Base-by-base conservation (phyloP, 2,329 filamentous ascomycete genomes). In the Aspergillus amoenus region DNA sequence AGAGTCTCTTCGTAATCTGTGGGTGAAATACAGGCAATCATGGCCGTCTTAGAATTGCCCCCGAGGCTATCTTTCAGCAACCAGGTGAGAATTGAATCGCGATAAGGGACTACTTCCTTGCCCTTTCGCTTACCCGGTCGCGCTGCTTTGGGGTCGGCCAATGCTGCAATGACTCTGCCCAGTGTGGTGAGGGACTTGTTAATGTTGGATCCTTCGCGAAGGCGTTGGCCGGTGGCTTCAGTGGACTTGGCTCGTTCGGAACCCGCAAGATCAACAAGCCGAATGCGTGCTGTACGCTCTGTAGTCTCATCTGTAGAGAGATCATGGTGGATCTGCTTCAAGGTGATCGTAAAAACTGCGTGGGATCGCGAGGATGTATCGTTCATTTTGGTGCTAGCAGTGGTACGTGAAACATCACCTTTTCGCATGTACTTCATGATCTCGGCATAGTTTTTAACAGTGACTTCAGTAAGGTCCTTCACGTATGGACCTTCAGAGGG, bases 241-340 rank as follows among this genome's bases (percentile, higher is more conserved):
- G 94, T 99, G 1, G 92, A 88, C 73, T 96, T 97, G 60, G 94
- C 94, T 54, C 94, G 86, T 77, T 99, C 94, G 47, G 91, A 96
- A 43, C 94, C 94, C 13, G 94, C 94, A 50, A 99, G 82, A 76
- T 99, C 94, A 34, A 99, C 94, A 3, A 99, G 83, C 15, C 94
- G 88, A 76, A 99, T 99, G 53, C 94, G 88, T 40, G 93, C 94
- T 66, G 90, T 90, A 62, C 94, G 87, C 75, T 99, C 94, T 13
- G 95, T 97, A 1, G 93, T 97, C 78, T 96, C 93, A 73, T 99
- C 94, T n/a, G 92, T 95, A 52, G 92, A 89, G 78, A 97, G 88
- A 67, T 97, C 93, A 76, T 97, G 93, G 70, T 97, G 93, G 63
- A 99, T 99, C 75, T 97, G 94, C 78, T 96, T 97, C 57, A 99